These are phyloP conservation scores for Sugiyamaella qingdaonensis DNA, from an alignment of 805 yeast species.

Conservation along the genomic window DNA sequence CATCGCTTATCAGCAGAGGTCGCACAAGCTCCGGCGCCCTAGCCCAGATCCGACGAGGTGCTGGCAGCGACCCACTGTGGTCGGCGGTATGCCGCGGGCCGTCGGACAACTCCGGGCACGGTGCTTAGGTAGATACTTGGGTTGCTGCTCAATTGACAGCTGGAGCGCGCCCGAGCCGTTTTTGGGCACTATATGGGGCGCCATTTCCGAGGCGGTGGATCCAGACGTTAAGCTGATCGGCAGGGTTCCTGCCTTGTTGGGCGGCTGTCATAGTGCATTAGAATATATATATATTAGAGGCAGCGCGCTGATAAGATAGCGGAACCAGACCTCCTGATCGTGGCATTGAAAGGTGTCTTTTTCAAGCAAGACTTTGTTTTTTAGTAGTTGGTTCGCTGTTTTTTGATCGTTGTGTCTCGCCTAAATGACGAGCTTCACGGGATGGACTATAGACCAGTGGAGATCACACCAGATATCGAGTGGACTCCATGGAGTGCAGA, in stretches of 20 bases:
- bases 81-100: too few species aligned
- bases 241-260: neutral
- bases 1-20: conserved; percentile 1
- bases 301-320: neutral
- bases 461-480: conserved; percentile 62
- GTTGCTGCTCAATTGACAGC: too few species aligned
- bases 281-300: neutral
- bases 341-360: too few species aligned
- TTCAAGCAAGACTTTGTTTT: too few species aligned
- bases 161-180: too few species aligned
- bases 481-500: conserved; percentile 48
- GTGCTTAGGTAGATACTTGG: too few species aligned
- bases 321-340: neutral
- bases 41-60: too few species aligned
- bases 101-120: too few species aligned
- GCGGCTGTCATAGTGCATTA: neutral
- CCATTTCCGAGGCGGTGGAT: neutral
- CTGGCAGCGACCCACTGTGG: too few species aligned
- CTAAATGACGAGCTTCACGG: conserved; percentile 29
- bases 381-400: too few species aligned
- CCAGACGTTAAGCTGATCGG: neutral
- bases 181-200: neutral
- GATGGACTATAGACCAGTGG: conserved; percentile 87
- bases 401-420: neutral
- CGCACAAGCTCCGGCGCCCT: too few species aligned